Evolutionary conservation across 2,329 filamentous ascomycete species (phyloP), one percentile per base, ranked within the genome.

Genomic region (Paecilomyces fulvus): DNA sequence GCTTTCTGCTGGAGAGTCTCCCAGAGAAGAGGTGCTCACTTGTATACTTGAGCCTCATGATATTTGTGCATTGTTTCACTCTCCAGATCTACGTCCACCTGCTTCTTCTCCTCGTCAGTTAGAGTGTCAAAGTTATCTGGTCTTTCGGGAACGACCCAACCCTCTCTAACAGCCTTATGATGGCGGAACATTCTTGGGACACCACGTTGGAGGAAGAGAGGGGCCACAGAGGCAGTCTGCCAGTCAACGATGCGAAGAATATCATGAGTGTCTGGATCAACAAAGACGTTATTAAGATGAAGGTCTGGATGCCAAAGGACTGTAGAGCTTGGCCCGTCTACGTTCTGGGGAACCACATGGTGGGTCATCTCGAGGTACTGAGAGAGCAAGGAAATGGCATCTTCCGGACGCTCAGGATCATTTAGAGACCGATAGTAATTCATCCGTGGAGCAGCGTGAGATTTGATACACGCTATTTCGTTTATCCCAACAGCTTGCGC

Each of bases 241-340:
- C 62, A 68, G 49, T 67, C 66, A 20, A 67, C 63, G 23, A 67
- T 63, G 31, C 61, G 55, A 7, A 63, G 49, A 1, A 67, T 55
- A 21, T 66, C 55, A 30, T 61, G 63, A n/a, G 49, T 55, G 11
- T 58, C 48, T 3, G 62, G 63, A 48, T 67, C 28, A 1, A 66
- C 63, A 52, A 64, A 66, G 20, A 67, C 61, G 53, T 66, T 77
- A 8, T 66, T 71, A 17, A 55, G 55, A 52, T 77, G 73, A 20
- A 76, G 61, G 52, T 77, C 73, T 33, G 56, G 58, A 54, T 77
- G 71, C 73, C 65, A 67, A 25, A 69, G 51, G 66, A 71, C 33
- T 12, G n/a, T 37, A 37, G 25, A 28, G 25, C 25, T 28, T 28
- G 25, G 25, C 25, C 25, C 25, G 7, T n/a, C 12, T 37, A 2